Percentiles rank a stretch among this genome's conserved stretches.
These are phyloP conservation scores for Raffaelea arxii DNA, from an alignment of 2,329 filamentous ascomycete species.

Conservation along the genomic window DNA sequence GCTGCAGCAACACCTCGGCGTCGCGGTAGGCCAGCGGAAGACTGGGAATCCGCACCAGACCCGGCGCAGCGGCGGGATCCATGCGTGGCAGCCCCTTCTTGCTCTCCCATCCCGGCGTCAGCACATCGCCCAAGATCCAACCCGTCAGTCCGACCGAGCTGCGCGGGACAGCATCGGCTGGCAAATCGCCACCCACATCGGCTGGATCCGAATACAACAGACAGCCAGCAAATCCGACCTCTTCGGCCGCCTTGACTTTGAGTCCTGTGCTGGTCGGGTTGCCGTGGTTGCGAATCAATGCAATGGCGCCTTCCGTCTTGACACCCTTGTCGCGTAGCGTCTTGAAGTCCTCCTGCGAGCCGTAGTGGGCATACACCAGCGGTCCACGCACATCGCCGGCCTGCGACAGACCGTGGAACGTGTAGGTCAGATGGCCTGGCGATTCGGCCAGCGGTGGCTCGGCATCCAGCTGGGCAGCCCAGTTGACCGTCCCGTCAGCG, in stretches of 20 bases:
- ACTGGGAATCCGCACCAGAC: conserved; percentile 76
- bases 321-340: conserved; percentile 61
- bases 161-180: conserved; percentile 71
- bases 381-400: conserved; percentile 78
- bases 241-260: conserved; percentile 84
- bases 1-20: conserved; percentile 67
- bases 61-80: conserved; percentile 58
- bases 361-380: conserved; percentile 87
- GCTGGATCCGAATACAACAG: conserved; percentile 87
- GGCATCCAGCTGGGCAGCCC: conserved; percentile 81
- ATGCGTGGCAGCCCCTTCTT: conserved; percentile 54
- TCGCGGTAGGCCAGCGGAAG: conserved; percentile 85
- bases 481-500: conserved; percentile 47
- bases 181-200: conserved; percentile 76
- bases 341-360: conserved; percentile 74
- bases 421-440: conserved; percentile 57
- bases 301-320: conserved; percentile 69
- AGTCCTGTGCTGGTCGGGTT: conserved; percentile 61
- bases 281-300: conserved; percentile 72
- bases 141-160: conserved; percentile 72
- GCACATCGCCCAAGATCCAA: conserved; percentile 80
- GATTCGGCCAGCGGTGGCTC: conserved; percentile 55
- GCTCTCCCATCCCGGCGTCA: conserved; percentile 81
- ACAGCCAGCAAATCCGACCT: conserved; percentile 77
- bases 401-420: conserved; percentile 85